Evolutionary conservation across 2,329 filamentous ascomycete species (phyloP), one percentile per base, ranked within the genome.

Genomic region (Beauveria pseudobassiana): DNA sequence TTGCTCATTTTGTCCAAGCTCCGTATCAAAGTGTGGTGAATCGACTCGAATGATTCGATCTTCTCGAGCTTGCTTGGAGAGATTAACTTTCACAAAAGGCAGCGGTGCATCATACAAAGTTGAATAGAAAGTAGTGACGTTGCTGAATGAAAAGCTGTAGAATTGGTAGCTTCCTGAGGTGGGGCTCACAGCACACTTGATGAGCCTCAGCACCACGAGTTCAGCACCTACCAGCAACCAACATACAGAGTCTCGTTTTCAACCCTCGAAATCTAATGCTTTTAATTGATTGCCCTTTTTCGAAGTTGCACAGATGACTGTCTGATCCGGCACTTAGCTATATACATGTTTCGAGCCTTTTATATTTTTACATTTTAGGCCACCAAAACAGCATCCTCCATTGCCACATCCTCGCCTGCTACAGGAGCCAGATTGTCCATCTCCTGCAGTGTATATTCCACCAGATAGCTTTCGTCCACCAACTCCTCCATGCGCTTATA

Each of bases 381-480:
- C 65, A 67, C 71, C 78, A 80, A 78, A 61, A 78, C 69, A 57
- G 76, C 70, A 68, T 80, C 78, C 69, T 71, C 70, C 75, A 68
- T 52, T 20, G 65, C 65, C 59, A 72, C 71, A 10, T 71, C 67
- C 8, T 70, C 70, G 40, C 72, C 73, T 59, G 76, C 64, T 50
- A 75, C 68, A 8, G 82, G 81, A 46, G 79, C 80, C 64, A 88
- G 81, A 72, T 82, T 89, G 70, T 96, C 92, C 93, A 98, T 98
- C 77, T 96, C 90, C 69, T 87, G 84, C 65, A 98, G 78, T 65
- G 93, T 96, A 82, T 96, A 98, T 75, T 96, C 91, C 46, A 98
- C 84, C 69, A 99, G 76, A 75, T 93, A 98, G 71, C 93, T 96
- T 78, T 98, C 95, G 72, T 98, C 93, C 46, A 93, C 86, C 68